Percentiles rank a stretch among this genome's conserved stretches.
Evolutionary conservation across 1,284 basidiomycete species (phyloP).

Genomic region (Exobasidium cylindrosporum): DNA sequence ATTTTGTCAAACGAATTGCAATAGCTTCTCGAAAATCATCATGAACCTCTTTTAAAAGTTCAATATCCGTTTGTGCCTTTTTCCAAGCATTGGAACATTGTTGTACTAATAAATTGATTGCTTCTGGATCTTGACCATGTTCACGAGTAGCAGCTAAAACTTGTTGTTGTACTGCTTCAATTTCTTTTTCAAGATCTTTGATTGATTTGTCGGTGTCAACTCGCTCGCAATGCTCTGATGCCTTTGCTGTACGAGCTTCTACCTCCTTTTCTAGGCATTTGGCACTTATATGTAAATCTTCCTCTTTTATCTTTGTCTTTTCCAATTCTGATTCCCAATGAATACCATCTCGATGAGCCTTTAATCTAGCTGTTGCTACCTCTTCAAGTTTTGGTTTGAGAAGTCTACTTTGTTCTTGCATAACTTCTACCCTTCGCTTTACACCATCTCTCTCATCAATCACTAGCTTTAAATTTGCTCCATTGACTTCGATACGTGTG

Average conservation of each 20-base stretch:
- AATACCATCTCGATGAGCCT: not conserved
- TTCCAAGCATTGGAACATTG: conserved; percentile 7
- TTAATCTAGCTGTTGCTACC: not conserved
- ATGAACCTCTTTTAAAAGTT: conserved; percentile 60
- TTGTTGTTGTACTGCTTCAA: conserved; percentile 60
- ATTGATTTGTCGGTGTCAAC: not conserved
- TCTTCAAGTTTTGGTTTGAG: not conserved
- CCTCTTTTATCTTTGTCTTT: not conserved
- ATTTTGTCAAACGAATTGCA: conserved; percentile 66
- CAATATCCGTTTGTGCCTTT: conserved; percentile 65
- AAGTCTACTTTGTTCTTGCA: not conserved
- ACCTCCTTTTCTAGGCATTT: not conserved
- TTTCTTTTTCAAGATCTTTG: not conserved
- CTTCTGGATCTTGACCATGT: conserved; percentile 48
- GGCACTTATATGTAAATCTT: not conserved
- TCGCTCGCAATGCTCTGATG: not conserved
- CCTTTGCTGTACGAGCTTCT: not conserved
- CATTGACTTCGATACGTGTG: conserved; percentile 58
- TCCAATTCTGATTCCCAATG: not conserved
- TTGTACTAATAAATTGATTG: conserved; percentile 57
- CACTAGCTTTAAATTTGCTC: conserved; percentile 19
- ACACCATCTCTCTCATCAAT: not conserved
- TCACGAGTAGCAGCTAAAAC: not conserved
- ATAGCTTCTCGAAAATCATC: conserved; percentile 61
- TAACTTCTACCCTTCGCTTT: not conserved